Base-by-base conservation (phyloP, 345 rosid genomes). In the Bruguiera sexangula region DNA sequence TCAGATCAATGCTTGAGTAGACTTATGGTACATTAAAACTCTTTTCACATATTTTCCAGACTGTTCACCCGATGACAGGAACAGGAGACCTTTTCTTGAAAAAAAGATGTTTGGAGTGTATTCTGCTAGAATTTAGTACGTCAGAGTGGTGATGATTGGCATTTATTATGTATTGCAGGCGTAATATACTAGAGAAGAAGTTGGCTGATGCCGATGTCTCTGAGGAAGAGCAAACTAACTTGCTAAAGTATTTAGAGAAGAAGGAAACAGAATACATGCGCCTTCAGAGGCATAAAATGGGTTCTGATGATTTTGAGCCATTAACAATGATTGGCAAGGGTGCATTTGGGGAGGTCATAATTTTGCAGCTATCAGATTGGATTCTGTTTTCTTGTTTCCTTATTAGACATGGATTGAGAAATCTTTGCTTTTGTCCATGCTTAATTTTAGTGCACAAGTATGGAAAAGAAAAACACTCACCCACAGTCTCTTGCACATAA, bases 321-420 rank as follows among this genome's bases (percentile, higher is more conserved):
- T 80, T 94, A 87, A 94, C 98, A 65, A 91, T 94, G 97, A 94
- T 94, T 79, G 98, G 98, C 63, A 94, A 91, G 82, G 98, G 98
- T 43, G 98, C 97, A 71, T 94, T 94, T 75, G 98, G 98, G 69
- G 98, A 94, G 98, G 98, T 93, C 83, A 24, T 62, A 22, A 5
- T 71, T 11, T 65, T 39, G 59, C 32, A 71, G 67, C 63, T 31
- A 52, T 66, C 32, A 39, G n/a, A 37, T 22, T 70, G 31, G n/a
- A 31, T 51, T 39, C 10, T n/a, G 24, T 31, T 16, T n/a, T 69
- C 52, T 3, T 62, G 24, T 77, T 24, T 43, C 6, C 13, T 43
- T 48, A 24, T 9, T 31, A 11, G 51, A 13, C 55, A 46, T 69
- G 8, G 20, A n/a, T 22, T 4, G 7, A n/a, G 20, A 22, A 34